Conservation (phyloP, 495 filamentous ascomycete species). For the Cladorrhinum samala region DNA sequence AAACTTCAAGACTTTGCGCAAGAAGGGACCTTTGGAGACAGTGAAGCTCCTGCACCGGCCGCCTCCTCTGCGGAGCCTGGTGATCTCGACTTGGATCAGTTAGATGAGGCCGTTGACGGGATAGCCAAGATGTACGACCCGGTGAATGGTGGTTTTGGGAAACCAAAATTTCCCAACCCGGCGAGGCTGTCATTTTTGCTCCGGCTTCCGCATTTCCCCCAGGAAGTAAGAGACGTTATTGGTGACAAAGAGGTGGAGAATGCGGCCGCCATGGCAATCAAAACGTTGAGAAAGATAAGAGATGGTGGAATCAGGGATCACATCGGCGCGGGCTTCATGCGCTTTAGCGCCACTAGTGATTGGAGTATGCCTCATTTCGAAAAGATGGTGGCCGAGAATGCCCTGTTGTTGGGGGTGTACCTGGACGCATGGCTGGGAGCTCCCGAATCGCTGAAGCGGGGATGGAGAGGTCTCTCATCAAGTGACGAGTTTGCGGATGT, state of each 20-base stretch:
- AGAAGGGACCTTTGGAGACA: constrained; percentile 63
- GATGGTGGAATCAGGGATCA: constrained; percentile 89
- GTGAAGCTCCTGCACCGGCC: constrained; percentile 7
- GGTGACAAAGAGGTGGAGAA: constrained; percentile 70
- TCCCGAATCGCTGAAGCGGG: constrained; percentile 42
- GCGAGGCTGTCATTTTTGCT: constrained; percentile 79
- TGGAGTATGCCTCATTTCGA: constrained; percentile 96
- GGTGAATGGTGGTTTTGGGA: constrained; percentile 71
- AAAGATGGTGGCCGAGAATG: constrained; percentile 97
- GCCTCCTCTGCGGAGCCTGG: constrained; percentile 20
- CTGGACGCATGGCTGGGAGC: constrained; percentile 77
- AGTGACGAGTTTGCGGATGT: constrained; percentile 63
- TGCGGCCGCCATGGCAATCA: constrained; percentile 74
- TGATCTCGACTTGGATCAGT: constrained; percentile 77
- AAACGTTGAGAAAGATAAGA: constrained; percentile 75
- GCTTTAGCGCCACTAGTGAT: constrained; percentile 84
- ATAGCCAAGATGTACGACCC: constrained; percentile 75
- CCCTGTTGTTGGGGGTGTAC: constrained; percentile 78
- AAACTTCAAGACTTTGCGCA: constrained; percentile 81
- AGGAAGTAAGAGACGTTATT: constrained; percentile 73
- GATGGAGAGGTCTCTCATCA: background rate
- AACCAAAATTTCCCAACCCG: constrained; percentile 88
- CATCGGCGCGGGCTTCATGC: constrained; percentile 78
- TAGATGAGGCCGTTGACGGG: constrained; percentile 83
- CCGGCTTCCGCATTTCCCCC: constrained; percentile 64